phyloP scores from a whole-genome alignment of 83 land plant species.

The Larix sibirica region DNA sequence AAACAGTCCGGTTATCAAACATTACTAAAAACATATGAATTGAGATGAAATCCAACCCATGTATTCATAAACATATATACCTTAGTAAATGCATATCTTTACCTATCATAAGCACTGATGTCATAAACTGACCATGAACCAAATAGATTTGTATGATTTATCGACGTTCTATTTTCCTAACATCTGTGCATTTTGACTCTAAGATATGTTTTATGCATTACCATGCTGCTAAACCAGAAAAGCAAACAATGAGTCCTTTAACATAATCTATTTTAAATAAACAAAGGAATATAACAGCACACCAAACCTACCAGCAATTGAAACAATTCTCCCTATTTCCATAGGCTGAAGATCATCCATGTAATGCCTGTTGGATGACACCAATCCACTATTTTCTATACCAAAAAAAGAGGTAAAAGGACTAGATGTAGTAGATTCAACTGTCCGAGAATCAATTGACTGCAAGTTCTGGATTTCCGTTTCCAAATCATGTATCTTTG shows the following conservation, averaged over 20 bases:
- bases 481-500: constrained; percentile 38
- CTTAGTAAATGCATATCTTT: neutral
- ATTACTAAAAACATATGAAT: neutral
- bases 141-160: too few relatives aligned
- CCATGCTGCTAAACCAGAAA: neutral
- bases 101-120: neutral
- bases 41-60: neutral
- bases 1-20: neutral
- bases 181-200: constrained; percentile 1
- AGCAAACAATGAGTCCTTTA: neutral
- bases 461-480: constrained; percentile 29
- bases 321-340: constrained; percentile 16
- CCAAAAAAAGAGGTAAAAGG: constrained; percentile 12
- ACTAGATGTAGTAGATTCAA: constrained; percentile 11
- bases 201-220: neutral
- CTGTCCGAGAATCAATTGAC: constrained; percentile 6
- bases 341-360: constrained; percentile 13
- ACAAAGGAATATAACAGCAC: neutral
- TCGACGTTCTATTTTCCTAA: too few relatives aligned
- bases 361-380: constrained; percentile 18
- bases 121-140: too few relatives aligned
- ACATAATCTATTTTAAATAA: neutral
- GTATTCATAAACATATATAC: neutral
- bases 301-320: neutral
- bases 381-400: constrained; percentile 10